Evolutionary conservation across 2,329 filamentous ascomycete genomes (phyloP).

Genomic region (Metarhizium anisopliae): DNA sequence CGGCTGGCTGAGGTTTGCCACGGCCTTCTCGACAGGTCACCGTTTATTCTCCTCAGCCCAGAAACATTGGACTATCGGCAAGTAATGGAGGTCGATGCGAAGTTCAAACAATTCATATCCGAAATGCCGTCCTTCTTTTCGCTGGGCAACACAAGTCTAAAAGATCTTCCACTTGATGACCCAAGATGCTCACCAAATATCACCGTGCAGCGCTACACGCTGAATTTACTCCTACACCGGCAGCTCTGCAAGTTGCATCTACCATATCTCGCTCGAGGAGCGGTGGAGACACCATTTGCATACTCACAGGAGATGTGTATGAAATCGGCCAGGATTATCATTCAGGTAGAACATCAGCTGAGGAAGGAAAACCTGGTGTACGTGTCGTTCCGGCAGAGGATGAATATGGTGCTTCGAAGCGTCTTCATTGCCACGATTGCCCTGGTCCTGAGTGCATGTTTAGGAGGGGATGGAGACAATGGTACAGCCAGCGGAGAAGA

Average conservation of each 20-base stretch:
- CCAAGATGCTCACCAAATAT: conserved; percentile 14
- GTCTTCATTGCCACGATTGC: conserved; percentile 25
- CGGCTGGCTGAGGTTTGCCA: conserved; percentile 28
- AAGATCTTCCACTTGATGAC: conserved; percentile 14
- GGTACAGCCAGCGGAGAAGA: conserved; percentile 16
- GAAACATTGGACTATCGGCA: conserved; percentile 22
- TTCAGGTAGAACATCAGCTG: conserved; percentile 20
- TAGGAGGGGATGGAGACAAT: conserved; percentile 14
- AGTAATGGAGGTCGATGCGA: conserved; percentile 23
- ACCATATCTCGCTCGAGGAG: conserved; percentile 24
- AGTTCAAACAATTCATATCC: conserved; percentile 17
- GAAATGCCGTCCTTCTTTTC: conserved; percentile 22
- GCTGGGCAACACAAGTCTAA: conserved; percentile 11
- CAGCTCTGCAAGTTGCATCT: conserved; percentile 27
- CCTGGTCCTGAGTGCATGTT: conserved; percentile 23
- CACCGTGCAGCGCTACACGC: conserved; percentile 22
- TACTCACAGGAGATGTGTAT: conserved; percentile 23
- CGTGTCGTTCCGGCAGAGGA: conserved; percentile 17
- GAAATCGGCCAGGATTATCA: conserved; percentile 20
- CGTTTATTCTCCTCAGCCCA: conserved; percentile 14
- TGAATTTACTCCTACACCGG: conserved; percentile 23
- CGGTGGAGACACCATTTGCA: conserved; percentile 22
- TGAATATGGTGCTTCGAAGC: conserved; percentile 22
- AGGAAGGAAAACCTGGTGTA: conserved; percentile 18
- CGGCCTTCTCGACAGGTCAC: conserved; percentile 22